A percentile compares a stretch with the other conserved stretches of the same genome.
These are phyloP conservation scores for Linnemannia hyalina DNA, from an alignment of 192 early-diverging fungal species.

Conservation along the genomic window DNA sequence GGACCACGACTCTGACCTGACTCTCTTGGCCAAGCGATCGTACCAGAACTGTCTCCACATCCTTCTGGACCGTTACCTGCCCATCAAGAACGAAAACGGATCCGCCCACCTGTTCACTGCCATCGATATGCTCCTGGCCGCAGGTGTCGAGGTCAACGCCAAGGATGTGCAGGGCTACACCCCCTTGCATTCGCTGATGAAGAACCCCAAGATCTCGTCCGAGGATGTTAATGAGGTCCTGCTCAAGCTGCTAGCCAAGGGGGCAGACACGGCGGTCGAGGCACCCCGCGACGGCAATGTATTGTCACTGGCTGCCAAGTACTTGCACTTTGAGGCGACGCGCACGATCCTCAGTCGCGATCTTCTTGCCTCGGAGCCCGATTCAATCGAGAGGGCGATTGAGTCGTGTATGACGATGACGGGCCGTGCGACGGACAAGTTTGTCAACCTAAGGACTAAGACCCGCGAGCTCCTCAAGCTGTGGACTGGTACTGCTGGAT, in stretches of 20 bases:
- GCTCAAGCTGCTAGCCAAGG: constrained; percentile 39
- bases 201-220: constrained; percentile 95
- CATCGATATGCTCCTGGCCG: constrained; percentile 29
- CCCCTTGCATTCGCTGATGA: constrained; percentile 76
- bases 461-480: constrained; percentile 49
- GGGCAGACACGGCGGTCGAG: constrained; percentile 42
- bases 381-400: constrained; percentile 47
- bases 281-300: constrained; percentile 44
- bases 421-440: constrained; percentile 49
- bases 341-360: constrained; percentile 33
- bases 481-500: constrained; percentile 42
- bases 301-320: constrained; percentile 48
- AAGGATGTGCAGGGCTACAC: constrained; percentile 48
- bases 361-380: constrained; percentile 40
- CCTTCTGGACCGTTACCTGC: constrained; percentile 52
- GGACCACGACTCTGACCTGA: constrained; percentile 39
- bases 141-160: constrained; percentile 39
- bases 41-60: constrained; percentile 47
- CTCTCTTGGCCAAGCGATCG: constrained; percentile 34
- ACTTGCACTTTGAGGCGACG: constrained; percentile 46
- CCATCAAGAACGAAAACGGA: constrained; percentile 50
- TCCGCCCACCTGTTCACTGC: constrained; percentile 38
- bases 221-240: constrained; percentile 65
- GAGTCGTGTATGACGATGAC: constrained; percentile 56
- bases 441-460: constrained; percentile 53